Percentiles rank a stretch among this genome's conserved stretches.
Evolutionary conservation across 192 early-diverging fungal species (phyloP).

Genomic region (Dissophora ornata): DNA sequence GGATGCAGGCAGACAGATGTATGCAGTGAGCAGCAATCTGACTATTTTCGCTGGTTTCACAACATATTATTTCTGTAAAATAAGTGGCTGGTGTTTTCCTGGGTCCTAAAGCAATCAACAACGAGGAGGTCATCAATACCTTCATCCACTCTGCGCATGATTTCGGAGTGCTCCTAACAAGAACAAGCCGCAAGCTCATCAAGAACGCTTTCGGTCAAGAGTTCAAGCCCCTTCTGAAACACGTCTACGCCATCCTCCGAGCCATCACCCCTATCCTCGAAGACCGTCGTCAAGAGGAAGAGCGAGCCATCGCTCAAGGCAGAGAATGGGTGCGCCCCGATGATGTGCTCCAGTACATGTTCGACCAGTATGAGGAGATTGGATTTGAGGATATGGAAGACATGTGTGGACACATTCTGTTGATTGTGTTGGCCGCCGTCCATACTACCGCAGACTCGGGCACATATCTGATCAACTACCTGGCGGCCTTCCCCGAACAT

Average conservation of each 20-base stretch:
- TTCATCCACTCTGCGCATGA: slow-evolving; percentile 12
- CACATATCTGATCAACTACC: slow-evolving; percentile 21
- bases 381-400: slow-evolving; percentile 20
- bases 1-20: too few relatives aligned
- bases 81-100: slow-evolving; percentile 29
- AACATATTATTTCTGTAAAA: too few relatives aligned
- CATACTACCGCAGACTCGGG: slow-evolving; percentile 38
- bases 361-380: slow-evolving; percentile 28
- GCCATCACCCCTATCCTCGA: slow-evolving; percentile 14
- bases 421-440: slow-evolving; percentile 39
- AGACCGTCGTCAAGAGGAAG: slow-evolving; percentile 9
- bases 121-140: slow-evolving; percentile 6
- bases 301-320: neutral
- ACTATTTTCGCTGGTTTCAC: too few relatives aligned
- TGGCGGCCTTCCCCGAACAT: slow-evolving; percentile 27
- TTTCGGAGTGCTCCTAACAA: too few relatives aligned
- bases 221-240: slow-evolving; percentile 11
- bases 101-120: slow-evolving; percentile 6
- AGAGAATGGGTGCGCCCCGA: slow-evolving; percentile 13
- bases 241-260: neutral
- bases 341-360: slow-evolving; percentile 42
- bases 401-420: slow-evolving; percentile 20
- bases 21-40: too few relatives aligned
- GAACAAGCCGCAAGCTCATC: neutral
- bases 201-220: neutral